These are phyloP conservation scores for Coffea canephora DNA, from an alignment of 257 asterid genomes.

Conservation along the genomic window DNA sequence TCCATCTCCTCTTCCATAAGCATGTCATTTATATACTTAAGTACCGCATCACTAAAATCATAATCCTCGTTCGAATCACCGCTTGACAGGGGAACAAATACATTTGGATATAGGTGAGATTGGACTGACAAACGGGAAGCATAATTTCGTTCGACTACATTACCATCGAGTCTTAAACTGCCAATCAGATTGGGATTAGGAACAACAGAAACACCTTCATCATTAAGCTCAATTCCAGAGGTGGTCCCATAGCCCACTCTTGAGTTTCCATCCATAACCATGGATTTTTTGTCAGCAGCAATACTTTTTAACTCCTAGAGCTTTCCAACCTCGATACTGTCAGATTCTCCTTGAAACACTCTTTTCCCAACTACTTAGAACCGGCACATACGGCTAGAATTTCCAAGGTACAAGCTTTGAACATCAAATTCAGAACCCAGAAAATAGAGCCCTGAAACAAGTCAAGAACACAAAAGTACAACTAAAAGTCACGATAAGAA, in stretches of 20 bases:
- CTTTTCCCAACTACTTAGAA: slow-evolving; percentile 2
- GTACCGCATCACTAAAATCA: slow-evolving; percentile 65
- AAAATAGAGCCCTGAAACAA: slow-evolving; percentile 21
- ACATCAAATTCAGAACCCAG: slow-evolving; percentile 11
- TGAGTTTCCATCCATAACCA: slow-evolving; percentile 59
- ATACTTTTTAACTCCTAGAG: slow-evolving; percentile 17
- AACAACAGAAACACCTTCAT: slow-evolving; percentile 24
- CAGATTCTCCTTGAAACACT: slow-evolving; percentile 2
- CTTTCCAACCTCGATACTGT: background rate
- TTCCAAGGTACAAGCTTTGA: slow-evolving; percentile 17
- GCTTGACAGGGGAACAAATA: slow-evolving; percentile 27
- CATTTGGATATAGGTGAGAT: slow-evolving; percentile 18
- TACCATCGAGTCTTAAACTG: slow-evolving; percentile 27
- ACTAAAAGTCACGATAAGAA: background rate
- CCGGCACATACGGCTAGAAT: slow-evolving; percentile 14
- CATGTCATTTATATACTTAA: slow-evolving; percentile 57
- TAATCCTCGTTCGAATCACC: slow-evolving; percentile 48
- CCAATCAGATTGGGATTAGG: slow-evolving; percentile 26
- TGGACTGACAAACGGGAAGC: slow-evolving; percentile 16
- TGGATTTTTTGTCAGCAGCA: slow-evolving; percentile 22
- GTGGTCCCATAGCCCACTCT: slow-evolving; percentile 22
- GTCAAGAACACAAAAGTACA: background rate
- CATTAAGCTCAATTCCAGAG: slow-evolving; percentile 29
- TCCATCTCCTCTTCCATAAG: slow-evolving; percentile 89
- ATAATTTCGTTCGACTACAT: slow-evolving; percentile 21